Conservation (phyloP, 2,329 filamentous ascomycete genomes). For the Alternaria dauci region DNA sequence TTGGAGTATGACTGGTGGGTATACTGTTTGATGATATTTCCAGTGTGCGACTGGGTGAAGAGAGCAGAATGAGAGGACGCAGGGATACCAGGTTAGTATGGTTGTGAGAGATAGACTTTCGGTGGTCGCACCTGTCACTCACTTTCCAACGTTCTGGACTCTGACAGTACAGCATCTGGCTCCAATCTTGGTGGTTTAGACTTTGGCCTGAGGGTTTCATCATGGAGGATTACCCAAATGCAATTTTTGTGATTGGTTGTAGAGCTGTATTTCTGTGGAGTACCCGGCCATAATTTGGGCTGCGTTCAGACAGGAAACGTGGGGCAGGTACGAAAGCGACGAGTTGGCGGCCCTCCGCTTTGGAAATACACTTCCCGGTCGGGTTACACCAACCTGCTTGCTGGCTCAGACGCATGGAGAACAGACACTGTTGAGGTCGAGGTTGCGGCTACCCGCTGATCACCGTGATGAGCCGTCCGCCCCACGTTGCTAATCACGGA, state of each 20-base stretch:
- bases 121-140: slow-evolving; percentile 30
- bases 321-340: not conserved
- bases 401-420: not conserved
- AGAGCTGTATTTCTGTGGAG: not conserved
- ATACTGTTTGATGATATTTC: not conserved
- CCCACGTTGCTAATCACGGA: slow-evolving; percentile 20
- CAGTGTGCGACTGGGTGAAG: not conserved
- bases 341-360: not conserved
- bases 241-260: not conserved
- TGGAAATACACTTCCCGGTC: not conserved
- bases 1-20: not conserved
- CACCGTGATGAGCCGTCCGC: slow-evolving; percentile 19
- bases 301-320: not conserved
- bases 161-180: slow-evolving; percentile 4
- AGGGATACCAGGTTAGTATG: not conserved
- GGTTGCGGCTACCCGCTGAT: slow-evolving; percentile 14
- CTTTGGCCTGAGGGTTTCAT: not conserved
- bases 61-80: not conserved
- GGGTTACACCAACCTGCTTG: not conserved
- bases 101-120: not conserved
- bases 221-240: not conserved
- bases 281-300: not conserved
- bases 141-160: slow-evolving; percentile 29
- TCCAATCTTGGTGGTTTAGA: not conserved
- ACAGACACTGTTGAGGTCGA: slow-evolving; percentile 14